Evolutionary conservation across 441 rosid species (phyloP), one percentile per base, ranked within the genome.

Genomic region (Hura crepitans): DNA sequence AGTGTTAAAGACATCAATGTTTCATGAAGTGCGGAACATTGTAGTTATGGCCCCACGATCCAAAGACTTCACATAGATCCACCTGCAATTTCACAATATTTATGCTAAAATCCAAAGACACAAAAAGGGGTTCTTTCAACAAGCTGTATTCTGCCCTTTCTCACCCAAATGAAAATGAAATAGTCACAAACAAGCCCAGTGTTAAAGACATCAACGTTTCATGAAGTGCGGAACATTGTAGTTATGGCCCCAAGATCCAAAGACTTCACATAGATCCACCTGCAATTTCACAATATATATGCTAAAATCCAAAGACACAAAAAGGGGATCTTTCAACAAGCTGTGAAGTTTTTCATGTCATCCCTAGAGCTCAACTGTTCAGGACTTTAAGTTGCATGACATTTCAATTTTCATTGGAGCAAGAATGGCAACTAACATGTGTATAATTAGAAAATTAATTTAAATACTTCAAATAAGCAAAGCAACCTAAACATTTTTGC

Each of bases 311-410:
- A n/a, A n/a, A n/a, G n/a, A n/a, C n/a, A n/a, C n/a, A n/a, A n/a
- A n/a, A n/a, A n/a, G n/a, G n/a, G 3, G 54, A 18, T n/a, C 23
- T 55, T 27, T 28, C 18, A 31, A 54, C 47, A 55, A 55, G 59
- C 31, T 25, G 25, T n/a, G n/a, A n/a, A 51, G n/a, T 11, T 31
- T 22, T 13, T 47, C 46, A 5, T 37, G n/a, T n/a, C n/a, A n/a
- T n/a, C n/a, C n/a, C n/a, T n/a, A n/a, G n/a, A n/a, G n/a, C n/a
- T n/a, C n/a, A n/a, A n/a, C n/a, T n/a, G n/a, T n/a, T n/a, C n/a
- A n/a, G n/a, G n/a, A n/a, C 49, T 45, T 61, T 64, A 71, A 45
- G 58, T 6, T 30, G 69, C 35, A 50, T 50, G 64, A 71, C 25
- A 46, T 17, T 23, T 55, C 35, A 53, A 23, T 33, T 50, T 65